phyloP scores from a whole-genome alignment of 352 stramenopile genomes.

The Phytophthora pini region DNA sequence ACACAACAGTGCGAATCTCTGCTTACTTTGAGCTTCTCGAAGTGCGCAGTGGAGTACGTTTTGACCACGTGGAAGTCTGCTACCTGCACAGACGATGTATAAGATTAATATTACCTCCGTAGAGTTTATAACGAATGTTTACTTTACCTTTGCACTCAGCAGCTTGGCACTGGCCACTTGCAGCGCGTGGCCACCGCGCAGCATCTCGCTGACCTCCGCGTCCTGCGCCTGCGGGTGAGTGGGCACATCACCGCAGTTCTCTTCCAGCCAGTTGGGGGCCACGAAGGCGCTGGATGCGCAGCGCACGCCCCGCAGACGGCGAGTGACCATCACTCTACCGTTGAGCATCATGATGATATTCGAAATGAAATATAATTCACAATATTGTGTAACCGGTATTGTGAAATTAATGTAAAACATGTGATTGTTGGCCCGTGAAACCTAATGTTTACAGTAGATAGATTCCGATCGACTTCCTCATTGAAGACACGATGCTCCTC shows the following conservation, averaged over 20 bases:
- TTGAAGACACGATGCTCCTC: no score
- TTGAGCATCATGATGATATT: slow-evolving; percentile 7
- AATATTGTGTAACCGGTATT: no score
- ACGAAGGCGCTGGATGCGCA: slow-evolving; percentile 18
- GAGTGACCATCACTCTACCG: slow-evolving; percentile 5
- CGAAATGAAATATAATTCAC: no score
- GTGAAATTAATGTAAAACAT: no score
- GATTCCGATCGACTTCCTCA: no score
- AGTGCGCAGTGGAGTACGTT: slow-evolving; percentile 48
- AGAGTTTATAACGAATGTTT: neutral
- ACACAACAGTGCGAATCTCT: neutral
- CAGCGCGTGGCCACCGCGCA: slow-evolving; percentile 70
- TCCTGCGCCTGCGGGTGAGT: slow-evolving; percentile 43
- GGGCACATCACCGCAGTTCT: slow-evolving; percentile 71
- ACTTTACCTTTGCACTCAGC: slow-evolving; percentile 52
- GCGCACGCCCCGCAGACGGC: slow-evolving; percentile 1
- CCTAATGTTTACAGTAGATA: no score
- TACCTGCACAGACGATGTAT: slow-evolving; percentile 30
- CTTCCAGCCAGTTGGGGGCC: slow-evolving; percentile 66
- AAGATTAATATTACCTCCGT: slow-evolving; percentile 4
- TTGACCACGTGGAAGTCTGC: slow-evolving; percentile 36
- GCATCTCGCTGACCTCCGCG: slow-evolving; percentile 66
- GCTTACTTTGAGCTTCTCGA: slow-evolving; percentile 56
- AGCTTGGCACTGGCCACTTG: slow-evolving; percentile 62
- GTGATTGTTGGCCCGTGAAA: no score